Percentiles rank a stretch among this genome's conserved stretches.
Evolutionary conservation across 2,329 filamentous ascomycete species (phyloP).

Genomic region (Moelleriella libera): DNA sequence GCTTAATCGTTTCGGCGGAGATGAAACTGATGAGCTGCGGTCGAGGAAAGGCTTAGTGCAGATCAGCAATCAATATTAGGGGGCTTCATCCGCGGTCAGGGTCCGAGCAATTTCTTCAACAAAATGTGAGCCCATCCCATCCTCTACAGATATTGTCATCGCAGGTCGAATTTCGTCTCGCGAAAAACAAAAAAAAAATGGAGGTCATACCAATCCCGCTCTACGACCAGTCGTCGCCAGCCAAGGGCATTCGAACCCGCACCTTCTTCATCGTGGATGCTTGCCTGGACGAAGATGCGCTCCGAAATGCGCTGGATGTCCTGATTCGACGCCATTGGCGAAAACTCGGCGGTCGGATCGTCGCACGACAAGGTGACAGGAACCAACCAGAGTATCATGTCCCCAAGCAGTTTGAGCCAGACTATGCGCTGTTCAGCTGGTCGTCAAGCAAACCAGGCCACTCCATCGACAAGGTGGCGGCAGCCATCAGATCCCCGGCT

Average conservation of each 20-base stretch:
- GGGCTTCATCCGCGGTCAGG: too few species aligned
- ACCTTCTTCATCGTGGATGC: constrained; percentile 3
- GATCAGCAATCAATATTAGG: too few species aligned
- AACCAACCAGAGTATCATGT: constrained; percentile 1
- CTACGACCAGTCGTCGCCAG: neutral
- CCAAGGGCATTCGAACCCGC: constrained; percentile 1
- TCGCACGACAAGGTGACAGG: neutral
- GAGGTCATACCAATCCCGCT: constrained; percentile 1
- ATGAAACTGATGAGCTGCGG: too few species aligned
- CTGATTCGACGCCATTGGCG: constrained; percentile 2
- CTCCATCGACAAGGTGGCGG: constrained; percentile 1
- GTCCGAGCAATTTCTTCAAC: too few species aligned
- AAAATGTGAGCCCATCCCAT: too few species aligned
- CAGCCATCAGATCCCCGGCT: neutral
- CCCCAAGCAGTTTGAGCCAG: neutral
- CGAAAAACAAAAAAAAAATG: neutral
- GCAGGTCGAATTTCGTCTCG: neutral
- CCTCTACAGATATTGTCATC: too few species aligned
- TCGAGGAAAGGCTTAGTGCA: too few species aligned
- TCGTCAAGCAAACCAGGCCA: neutral
- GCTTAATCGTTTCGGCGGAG: too few species aligned
- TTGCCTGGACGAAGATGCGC: neutral
- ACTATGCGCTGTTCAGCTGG: constrained; percentile 2
- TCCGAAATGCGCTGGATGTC: neutral
- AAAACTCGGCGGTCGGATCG: constrained; percentile 2